These are phyloP conservation scores for Nidularia sp. DNA, from an alignment of 768 basidiomycete genomes.

Conservation along the genomic window DNA sequence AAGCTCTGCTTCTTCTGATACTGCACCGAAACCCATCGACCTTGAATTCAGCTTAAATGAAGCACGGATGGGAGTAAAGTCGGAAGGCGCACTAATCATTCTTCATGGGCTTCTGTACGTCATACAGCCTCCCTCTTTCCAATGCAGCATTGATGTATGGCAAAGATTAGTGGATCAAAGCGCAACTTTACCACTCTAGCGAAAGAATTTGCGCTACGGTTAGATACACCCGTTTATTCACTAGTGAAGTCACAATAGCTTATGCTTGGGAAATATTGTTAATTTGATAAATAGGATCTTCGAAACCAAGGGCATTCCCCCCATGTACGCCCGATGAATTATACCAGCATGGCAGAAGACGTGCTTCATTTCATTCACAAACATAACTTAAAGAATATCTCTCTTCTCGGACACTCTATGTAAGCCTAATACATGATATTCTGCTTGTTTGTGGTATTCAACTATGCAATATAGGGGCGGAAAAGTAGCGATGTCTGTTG, in stretches of 20 bases:
- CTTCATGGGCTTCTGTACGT: conserved; percentile 60
- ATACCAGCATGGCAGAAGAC: conserved; percentile 72
- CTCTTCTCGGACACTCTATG: conserved; percentile 87
- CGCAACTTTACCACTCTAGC: conserved; percentile 81
- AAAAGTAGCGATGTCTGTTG: conserved; percentile 70
- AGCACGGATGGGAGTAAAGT: conserved; percentile 16
- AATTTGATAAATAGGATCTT: conserved; percentile 33
- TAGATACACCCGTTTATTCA: conserved; percentile 64
- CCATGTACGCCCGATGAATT: conserved; percentile 66
- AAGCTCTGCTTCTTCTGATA: no score
- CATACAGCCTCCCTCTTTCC: neutral
- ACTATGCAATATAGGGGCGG: conserved; percentile 78
- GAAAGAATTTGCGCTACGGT: conserved; percentile 58
- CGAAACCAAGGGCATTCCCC: conserved; percentile 83
- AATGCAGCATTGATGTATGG: neutral
- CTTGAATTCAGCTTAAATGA: conserved; percentile 12
- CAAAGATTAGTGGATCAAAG: conserved; percentile 62
- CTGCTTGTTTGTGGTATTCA: no score
- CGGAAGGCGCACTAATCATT: conserved; percentile 42
- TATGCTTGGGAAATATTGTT: neutral
- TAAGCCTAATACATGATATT: no score
- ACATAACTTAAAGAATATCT: conserved; percentile 50
- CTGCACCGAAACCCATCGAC: conserved; percentile 4
- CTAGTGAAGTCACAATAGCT: conserved; percentile 31
- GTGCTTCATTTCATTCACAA: conserved; percentile 61